phyloP scores from a whole-genome alignment of 2,329 filamentous ascomycete genomes.

The Trichoderma arundinaceum region DNA sequence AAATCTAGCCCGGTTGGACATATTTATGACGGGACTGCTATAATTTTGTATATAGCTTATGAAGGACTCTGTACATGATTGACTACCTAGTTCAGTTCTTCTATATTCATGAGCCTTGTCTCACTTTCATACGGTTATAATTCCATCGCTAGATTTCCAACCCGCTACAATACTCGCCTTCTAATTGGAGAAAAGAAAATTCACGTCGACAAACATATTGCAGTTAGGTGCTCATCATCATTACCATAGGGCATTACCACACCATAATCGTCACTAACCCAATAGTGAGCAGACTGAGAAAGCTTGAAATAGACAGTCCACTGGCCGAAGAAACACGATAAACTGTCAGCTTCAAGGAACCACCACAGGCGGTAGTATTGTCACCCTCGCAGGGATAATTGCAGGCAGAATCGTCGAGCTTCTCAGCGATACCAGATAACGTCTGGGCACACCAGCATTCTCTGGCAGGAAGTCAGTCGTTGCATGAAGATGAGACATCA shows the following conservation, averaged over 20 bases:
- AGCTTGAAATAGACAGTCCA: neutral
- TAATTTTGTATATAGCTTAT: neutral
- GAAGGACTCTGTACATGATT: neutral
- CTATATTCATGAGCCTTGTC: neutral
- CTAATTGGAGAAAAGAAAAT: neutral
- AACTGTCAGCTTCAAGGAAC: conserved; percentile 55
- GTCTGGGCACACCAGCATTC: conserved; percentile 66
- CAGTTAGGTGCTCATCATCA: neutral
- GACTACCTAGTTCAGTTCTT: neutral
- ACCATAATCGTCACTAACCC: conserved; percentile 9
- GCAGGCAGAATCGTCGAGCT: conserved; percentile 56
- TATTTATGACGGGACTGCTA: neutral
- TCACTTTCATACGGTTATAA: neutral
- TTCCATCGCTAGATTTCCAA: neutral
- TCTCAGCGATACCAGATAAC: conserved; percentile 54
- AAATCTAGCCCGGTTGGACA: conserved; percentile 37
- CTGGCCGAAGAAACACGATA: conserved; percentile 43
- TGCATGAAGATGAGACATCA: neutral
- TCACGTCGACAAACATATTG: neutral
- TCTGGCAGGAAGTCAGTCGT: conserved; percentile 40
- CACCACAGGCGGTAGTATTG: conserved; percentile 58
- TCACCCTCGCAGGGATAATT: conserved; percentile 61
- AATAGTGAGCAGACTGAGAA: neutral
- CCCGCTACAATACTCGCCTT: neutral
- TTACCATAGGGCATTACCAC: neutral